Percentiles rank a stretch among this genome's conserved stretches.
These are phyloP conservation scores for Fusarium brachygibbosum DNA, from an alignment of 2,329 filamentous ascomycete genomes.

Conservation along the genomic window DNA sequence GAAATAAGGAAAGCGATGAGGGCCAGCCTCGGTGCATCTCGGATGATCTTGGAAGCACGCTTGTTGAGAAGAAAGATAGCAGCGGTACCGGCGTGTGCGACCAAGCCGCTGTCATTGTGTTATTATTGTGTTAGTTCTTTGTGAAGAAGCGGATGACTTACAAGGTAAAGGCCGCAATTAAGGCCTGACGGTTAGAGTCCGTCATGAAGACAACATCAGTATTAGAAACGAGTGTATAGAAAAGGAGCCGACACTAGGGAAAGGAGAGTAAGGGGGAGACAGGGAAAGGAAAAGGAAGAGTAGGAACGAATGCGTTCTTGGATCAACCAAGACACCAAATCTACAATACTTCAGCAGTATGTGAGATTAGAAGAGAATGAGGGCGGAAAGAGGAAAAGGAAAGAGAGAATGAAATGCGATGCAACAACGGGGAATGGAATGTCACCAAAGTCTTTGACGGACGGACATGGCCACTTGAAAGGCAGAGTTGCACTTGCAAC, in stretches of 20 bases:
- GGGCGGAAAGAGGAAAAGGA: conserved; percentile 30
- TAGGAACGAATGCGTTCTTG: conserved; percentile 29
- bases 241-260: conserved; percentile 51
- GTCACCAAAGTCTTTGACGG: conserved; percentile 20
- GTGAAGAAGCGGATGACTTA: conserved; percentile 51
- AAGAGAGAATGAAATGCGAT: conserved; percentile 25
- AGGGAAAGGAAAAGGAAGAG: background rate
- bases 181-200: conserved; percentile 60
- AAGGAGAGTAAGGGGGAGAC: background rate
- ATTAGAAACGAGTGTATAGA: conserved; percentile 51
- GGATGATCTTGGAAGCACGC: conserved; percentile 63
- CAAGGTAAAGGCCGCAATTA: conserved; percentile 69
- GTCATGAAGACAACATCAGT: conserved; percentile 58
- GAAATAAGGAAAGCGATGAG: conserved; percentile 68
- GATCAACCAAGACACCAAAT: conserved; percentile 40
- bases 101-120: conserved; percentile 60
- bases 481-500: conserved; percentile 42
- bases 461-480: conserved; percentile 21
- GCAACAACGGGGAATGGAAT: conserved; percentile 27
- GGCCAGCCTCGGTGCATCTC: conserved; percentile 74
- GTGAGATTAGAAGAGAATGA: conserved; percentile 34
- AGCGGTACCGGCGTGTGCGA: conserved; percentile 65
- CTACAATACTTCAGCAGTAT: conserved; percentile 33
- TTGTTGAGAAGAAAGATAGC: conserved; percentile 63
- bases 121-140: conserved; percentile 39